A percentile compares a stretch with the other conserved stretches of the same genome.
phyloP scores from a whole-genome alignment of 345 rosid species.

The Aurinia saxatilis region DNA sequence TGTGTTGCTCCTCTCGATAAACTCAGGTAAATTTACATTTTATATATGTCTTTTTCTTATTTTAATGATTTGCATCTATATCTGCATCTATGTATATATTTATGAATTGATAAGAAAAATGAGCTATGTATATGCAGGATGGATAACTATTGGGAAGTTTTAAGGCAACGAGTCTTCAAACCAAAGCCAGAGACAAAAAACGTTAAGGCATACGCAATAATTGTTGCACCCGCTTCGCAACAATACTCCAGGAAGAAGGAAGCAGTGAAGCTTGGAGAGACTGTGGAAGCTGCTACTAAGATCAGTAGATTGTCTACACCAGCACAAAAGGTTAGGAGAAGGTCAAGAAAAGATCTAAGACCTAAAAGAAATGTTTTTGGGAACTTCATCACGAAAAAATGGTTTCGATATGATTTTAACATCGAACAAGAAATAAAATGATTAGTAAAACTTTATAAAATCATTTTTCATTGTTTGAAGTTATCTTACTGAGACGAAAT shows the following conservation, averaged over 20 bases:
- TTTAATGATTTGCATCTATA: too few species aligned
- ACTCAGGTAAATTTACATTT: too few species aligned
- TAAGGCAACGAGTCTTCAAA: background rate
- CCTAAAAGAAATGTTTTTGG: background rate
- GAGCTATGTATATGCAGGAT: conserved; percentile 9
- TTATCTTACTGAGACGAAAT: background rate
- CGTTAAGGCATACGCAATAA: background rate
- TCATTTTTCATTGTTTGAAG: background rate
- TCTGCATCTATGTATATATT: too few species aligned
- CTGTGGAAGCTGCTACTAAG: background rate
- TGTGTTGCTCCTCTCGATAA: conserved; percentile 10
- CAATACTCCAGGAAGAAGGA: background rate
- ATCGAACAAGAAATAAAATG: conserved; percentile 29
- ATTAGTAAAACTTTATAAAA: conserved; percentile 23
- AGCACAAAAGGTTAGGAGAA: background rate
- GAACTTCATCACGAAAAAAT: background rate
- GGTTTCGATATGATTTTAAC: background rate
- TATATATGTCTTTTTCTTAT: too few species aligned
- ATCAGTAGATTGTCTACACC: conserved; percentile 9
- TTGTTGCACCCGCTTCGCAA: background rate
- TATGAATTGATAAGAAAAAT: too few species aligned
- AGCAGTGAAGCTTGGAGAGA: background rate
- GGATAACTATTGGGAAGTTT: background rate
- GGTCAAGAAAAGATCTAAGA: background rate
- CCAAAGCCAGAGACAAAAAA: background rate